phyloP scores from a whole-genome alignment of 2,329 filamentous ascomycete species.

The Phialophora chinensis region DNA sequence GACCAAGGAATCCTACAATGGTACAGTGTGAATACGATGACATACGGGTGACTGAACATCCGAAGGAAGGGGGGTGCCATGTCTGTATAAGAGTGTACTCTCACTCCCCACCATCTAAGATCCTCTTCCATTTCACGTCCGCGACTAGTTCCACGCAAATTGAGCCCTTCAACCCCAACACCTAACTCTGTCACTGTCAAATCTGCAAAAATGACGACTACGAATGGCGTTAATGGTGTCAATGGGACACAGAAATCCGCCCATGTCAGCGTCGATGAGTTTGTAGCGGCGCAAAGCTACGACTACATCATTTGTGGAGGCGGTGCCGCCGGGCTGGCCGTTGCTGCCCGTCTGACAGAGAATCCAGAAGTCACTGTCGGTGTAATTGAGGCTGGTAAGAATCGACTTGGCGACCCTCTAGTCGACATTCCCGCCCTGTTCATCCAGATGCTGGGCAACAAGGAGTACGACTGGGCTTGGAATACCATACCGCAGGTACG shows the following conservation, averaged over 20 bases:
- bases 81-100: background rate
- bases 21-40: background rate
- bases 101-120: background rate
- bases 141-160: background rate
- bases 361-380: slow-evolving; percentile 50
- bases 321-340: slow-evolving; percentile 60
- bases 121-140: background rate
- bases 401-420: slow-evolving; percentile 40
- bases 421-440: slow-evolving; percentile 41
- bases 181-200: background rate
- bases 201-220: slow-evolving; percentile 28
- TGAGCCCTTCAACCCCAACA: background rate
- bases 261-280: slow-evolving; percentile 34
- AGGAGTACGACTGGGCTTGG: slow-evolving; percentile 47
- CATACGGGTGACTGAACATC: background rate
- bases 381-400: slow-evolving; percentile 54
- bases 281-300: slow-evolving; percentile 28
- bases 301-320: slow-evolving; percentile 57
- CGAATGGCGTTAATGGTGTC: slow-evolving; percentile 26
- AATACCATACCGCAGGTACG: slow-evolving; percentile 42
- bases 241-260: slow-evolving; percentile 28
- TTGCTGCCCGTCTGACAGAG: slow-evolving; percentile 58
- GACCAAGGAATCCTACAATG: background rate
- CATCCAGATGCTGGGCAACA: slow-evolving; percentile 40
- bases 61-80: background rate